Base-by-base conservation (phyloP, 441 rosid species). In the Codiaeum variegatum region DNA sequence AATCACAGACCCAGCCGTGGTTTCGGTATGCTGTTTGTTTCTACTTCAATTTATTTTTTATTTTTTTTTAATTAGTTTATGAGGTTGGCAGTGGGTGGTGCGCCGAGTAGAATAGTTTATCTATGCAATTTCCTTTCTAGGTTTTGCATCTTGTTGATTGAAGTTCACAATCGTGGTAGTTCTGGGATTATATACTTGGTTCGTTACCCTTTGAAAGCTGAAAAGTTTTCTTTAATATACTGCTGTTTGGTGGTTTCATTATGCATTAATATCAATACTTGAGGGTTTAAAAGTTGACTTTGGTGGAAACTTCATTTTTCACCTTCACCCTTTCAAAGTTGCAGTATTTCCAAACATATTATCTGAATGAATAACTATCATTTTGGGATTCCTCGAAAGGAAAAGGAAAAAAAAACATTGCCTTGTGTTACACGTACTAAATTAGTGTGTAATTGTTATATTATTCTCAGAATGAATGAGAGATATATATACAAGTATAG, bases 1-100 rank as follows among this genome's bases (percentile, higher is more conserved):
- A 91, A 89, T 71, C 92, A 97, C 67, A 93, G 90, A 87, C 98
- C 99, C 42, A 98, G 99, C 66, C 96, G 99, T 78, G 99, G 99
- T 60, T 95, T 95, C 79, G 99, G 99, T 95, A 89, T 71, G 90
- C 32, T 56, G 21, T 32, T 67, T 34, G 21, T 58, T 64, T 29
- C 19, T 60, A 32, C 52, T 77, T 26, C 28, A 31, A n/a, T 9
- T 18, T n/a, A n/a, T n/a, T n/a, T n/a, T 31, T 10, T 4, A 38
- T 63, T 61, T 61, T 21, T 12, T 5, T 58, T 31, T 21, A 38
- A 49, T 61, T 28, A 28, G 28, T 59, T 70, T 59, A 6, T 56
- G 29, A 5, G 56, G 44, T 19, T 10, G 28, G 3, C 56, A 46
- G 21, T 40, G 38, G 32, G 54, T 40, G 66, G 18, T n/a, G n/a